Percentiles rank a stretch among this genome's conserved stretches.
Conservation (phyloP, 768 basidiomycete genomes). For the Termitomyces heimii region DNA sequence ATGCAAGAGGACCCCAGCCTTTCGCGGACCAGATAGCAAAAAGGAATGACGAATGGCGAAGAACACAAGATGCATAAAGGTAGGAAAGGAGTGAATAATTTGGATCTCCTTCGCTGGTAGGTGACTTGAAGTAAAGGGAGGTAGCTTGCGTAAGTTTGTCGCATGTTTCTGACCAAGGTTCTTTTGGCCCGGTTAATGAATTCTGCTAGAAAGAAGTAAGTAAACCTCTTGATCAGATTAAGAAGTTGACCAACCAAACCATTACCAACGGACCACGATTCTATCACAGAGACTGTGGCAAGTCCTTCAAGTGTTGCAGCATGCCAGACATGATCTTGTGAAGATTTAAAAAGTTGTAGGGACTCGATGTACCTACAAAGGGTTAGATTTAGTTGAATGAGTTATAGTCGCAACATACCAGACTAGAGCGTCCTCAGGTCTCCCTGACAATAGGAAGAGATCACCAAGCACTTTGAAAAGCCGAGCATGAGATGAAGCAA, state of each 20-base stretch:
- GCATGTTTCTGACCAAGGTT: conserved; percentile 70
- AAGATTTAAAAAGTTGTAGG: conserved; percentile 63
- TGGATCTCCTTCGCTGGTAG: conserved; percentile 48
- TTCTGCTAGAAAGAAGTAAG: conserved; percentile 39
- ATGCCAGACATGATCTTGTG: conserved; percentile 83
- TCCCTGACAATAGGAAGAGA: conserved; percentile 83
- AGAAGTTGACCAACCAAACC: conserved; percentile 50
- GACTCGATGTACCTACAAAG: conserved; percentile 79
- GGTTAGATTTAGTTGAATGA: conserved; percentile 1
- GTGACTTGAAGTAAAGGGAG: conserved; percentile 55
- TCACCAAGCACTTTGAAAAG: conserved; percentile 87
- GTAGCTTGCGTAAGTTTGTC: conserved; percentile 71
- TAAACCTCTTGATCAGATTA: conserved; percentile 7
- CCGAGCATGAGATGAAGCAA: conserved; percentile 76
- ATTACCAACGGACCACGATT: conserved; percentile 77
- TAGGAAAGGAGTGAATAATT: conserved; percentile 60
- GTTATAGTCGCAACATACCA: conserved; percentile 45
- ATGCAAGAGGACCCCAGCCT: conserved; percentile 79
- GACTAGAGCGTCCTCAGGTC: conserved; percentile 71
- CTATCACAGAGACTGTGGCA: conserved; percentile 71
- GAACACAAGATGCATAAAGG: conserved; percentile 59
- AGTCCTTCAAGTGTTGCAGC: conserved; percentile 84
- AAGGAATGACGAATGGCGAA: conserved; percentile 69
- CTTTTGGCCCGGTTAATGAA: conserved; percentile 44
- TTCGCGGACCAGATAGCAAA: conserved; percentile 83